Base-by-base conservation (phyloP, 352 stramenopile genomes). In the Pythium plurisporium region DNA sequence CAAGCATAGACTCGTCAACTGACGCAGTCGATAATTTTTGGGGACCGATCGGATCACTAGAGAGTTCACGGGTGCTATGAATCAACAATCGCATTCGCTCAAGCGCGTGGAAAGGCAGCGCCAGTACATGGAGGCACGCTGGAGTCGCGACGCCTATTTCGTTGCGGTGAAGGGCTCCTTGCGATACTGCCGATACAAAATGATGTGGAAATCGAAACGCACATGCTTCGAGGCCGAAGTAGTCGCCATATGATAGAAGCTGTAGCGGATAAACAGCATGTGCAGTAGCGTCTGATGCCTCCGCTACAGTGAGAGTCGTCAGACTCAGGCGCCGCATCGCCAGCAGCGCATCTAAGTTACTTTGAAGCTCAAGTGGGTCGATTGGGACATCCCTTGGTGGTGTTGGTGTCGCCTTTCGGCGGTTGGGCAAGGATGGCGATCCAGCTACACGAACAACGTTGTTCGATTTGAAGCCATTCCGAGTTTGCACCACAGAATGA, bases 211-310 rank as follows among this genome's bases (percentile, higher is more conserved):
- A 88, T 1, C 55, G 42, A 31, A 86, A 88, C 26, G 69, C 47
- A 19, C 67, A 70, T 4, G 70, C 62, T 25, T 87, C 73, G 22
- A 84, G 44, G 0, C 77, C 77, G 29, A 87, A 84, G 19, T 60
- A 64, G 33, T 82, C 74, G 9, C 75, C 77, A 1, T 25, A 45
- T 5, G 27, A 17, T 19, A 88, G 65, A 5, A 70, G 64, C 46
- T 63, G 67, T 48, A 82, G 20, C 2, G 65, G 55, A 8, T 70
- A 57, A 0, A 59, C 11, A 5, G 44, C 43, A n/a, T 41, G 59
- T 0, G n/a, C 29, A 14, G 40, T 47, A 7, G 47, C 60, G 19
- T 50, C 37, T 10, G 34, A 42, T 1, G 52, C 54, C 5, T 58
- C 36, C 5, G 51, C 40, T 10, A 9, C 44, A 1, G 37, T 58